These are phyloP conservation scores for Colletotrichum truncatum DNA, from an alignment of 2,329 filamentous ascomycete species.

Conservation along the genomic window DNA sequence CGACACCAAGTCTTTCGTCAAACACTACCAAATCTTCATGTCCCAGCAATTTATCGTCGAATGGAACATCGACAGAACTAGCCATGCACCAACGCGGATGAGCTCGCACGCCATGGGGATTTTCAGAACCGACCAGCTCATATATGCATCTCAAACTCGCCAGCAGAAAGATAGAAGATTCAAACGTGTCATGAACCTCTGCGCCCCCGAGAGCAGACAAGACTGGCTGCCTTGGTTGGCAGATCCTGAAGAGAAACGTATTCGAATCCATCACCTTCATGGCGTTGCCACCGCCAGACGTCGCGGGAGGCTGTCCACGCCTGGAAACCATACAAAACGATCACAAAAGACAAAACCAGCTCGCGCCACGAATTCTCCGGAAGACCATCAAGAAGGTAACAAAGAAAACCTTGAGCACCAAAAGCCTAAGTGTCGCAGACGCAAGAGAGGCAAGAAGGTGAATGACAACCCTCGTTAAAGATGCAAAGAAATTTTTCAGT, in stretches of 20 bases:
- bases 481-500: too few relatives aligned
- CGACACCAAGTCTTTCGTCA: not conserved
- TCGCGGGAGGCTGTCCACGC: too few relatives aligned
- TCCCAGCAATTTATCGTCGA: not conserved
- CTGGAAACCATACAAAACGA: too few relatives aligned
- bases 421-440: too few relatives aligned
- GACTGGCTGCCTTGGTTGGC: conserved; percentile 9
- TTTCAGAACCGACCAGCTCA: conserved; percentile 11
- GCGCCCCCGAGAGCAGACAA: not conserved
- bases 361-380: too few relatives aligned
- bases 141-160: conserved; percentile 8
- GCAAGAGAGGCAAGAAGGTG: too few relatives aligned
- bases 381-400: too few relatives aligned
- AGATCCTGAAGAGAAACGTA: not conserved
- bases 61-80: not conserved
- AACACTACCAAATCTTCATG: not conserved
- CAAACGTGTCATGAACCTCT: conserved; percentile 17
- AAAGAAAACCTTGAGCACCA: too few relatives aligned
- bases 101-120: conserved; percentile 2
- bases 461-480: too few relatives aligned
- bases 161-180: conserved; percentile 6
- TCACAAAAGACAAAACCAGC: too few relatives aligned
- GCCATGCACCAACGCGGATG: not conserved
- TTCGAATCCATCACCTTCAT: not conserved
- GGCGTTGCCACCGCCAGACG: not conserved